These are phyloP conservation scores for Hanseniaspora lindneri DNA, from an alignment of 805 yeast genomes.

Conservation along the genomic window DNA sequence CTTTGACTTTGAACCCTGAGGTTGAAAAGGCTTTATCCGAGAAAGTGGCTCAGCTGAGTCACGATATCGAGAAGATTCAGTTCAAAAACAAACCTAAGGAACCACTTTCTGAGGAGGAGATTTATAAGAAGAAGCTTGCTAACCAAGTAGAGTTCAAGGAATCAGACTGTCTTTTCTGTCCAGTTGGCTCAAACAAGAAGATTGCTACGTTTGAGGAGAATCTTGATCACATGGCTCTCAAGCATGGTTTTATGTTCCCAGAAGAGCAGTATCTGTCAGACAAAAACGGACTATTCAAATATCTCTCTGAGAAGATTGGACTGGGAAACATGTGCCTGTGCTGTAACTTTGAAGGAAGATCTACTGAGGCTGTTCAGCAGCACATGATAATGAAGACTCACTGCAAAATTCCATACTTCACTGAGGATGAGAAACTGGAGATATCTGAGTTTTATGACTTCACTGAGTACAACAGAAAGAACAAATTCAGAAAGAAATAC, in stretches of 20 bases:
- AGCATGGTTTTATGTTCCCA: conserved; percentile 81
- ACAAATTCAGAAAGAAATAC: conserved; percentile 28
- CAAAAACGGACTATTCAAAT: conserved; percentile 57
- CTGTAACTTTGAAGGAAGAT: conserved; percentile 76
- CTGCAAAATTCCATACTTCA: conserved; percentile 79
- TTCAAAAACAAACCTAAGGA: conserved; percentile 23
- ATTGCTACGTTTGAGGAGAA: conserved; percentile 36
- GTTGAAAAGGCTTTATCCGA: conserved; percentile 15
- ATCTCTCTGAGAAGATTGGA: conserved; percentile 82
- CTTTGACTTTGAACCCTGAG: conserved; percentile 10
- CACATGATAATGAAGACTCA: conserved; percentile 86
- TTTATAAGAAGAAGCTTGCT: conserved; percentile 32
- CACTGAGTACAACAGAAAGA: conserved; percentile 27
- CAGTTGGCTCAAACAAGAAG: conserved; percentile 25
- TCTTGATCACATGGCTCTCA: conserved; percentile 60
- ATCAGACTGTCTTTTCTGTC: conserved; percentile 45
- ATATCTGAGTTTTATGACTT: conserved; percentile 87
- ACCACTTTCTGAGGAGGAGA: conserved; percentile 30
- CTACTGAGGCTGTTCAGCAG: conserved; percentile 75
- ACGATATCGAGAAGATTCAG: conserved; percentile 7
- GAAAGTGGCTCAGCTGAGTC: conserved; percentile 13
- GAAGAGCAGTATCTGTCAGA: conserved; percentile 64
- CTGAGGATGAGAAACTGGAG: conserved; percentile 72
- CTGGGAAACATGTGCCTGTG: conserved; percentile 80
- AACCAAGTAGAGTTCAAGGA: conserved; percentile 38